A percentile compares a stretch with the other conserved stretches of the same genome.
phyloP scores from a whole-genome alignment of 768 basidiomycete species.

The Trametes maxima region DNA sequence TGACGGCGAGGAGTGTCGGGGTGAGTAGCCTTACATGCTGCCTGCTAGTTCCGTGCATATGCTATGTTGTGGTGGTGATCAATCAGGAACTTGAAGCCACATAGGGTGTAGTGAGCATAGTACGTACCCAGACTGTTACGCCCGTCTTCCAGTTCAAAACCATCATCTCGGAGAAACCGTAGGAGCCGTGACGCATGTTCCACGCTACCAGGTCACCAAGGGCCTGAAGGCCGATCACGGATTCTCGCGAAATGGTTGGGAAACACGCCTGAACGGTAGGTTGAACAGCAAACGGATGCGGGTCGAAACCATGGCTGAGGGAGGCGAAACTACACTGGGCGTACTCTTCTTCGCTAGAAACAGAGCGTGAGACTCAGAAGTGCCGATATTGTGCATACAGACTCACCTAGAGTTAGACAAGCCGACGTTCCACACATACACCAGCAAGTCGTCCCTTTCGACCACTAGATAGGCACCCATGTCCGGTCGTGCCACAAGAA shows the following conservation, averaged over 20 bases:
- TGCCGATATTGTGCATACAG: neutral
- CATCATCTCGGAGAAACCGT: neutral
- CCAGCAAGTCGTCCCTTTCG: too few relatives aligned
- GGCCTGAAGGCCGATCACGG: neutral
- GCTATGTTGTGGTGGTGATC: neutral
- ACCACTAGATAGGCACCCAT: too few relatives aligned
- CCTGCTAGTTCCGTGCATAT: neutral
- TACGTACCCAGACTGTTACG: neutral
- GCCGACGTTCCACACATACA: too few relatives aligned
- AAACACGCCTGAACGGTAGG: neutral
- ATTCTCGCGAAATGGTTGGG: neutral
- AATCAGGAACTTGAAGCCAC: neutral
- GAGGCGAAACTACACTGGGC: neutral
- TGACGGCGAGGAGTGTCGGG: too few relatives aligned
- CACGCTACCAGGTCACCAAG: neutral
- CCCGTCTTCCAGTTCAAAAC: neutral
- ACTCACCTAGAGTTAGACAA: too few relatives aligned
- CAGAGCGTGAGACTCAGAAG: neutral
- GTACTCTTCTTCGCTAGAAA: neutral
- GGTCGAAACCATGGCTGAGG: neutral
- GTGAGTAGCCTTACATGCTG: neutral
- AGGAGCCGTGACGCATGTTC: neutral
- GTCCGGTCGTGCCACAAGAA: too few relatives aligned
- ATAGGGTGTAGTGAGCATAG: neutral
- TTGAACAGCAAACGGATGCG: neutral